Base-by-base conservation (phyloP, 441 rosid genomes). In the Pelargonium fulgidum region DNA sequence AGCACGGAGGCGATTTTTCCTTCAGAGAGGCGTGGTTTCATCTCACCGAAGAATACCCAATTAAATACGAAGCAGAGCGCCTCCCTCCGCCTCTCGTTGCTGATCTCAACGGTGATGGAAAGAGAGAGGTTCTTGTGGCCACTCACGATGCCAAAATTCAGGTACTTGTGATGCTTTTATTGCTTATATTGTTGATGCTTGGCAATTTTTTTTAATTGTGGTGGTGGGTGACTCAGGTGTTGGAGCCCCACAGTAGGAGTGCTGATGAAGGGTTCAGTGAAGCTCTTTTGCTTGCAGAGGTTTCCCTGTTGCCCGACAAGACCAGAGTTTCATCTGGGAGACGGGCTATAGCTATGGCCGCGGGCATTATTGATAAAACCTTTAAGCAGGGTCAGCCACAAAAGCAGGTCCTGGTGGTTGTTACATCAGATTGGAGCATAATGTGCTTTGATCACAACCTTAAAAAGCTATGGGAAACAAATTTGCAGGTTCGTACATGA, bases 1-100 rank as follows among this genome's bases (percentile, higher is more conserved):
- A 94, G 97, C 98, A 90, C 77, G 99, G 92, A 67, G 98, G 99
- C 7, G 97, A 95, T 79, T 95, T 95, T 80, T 92, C 98, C 13
- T 95, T 95, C 76, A 79, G 86, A 76, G 99, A 95, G 78, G 93
- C 98, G 50, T 95, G 99, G 98, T 79, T 85, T 65, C 99, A 89
- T 73, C 72, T 92, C 10, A 54, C 22, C 22, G 61, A 54, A 7
- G 61, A 54, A 54, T 54, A 54, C 22, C 61, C 61, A 16, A 54
- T 54, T 54, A 54, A 54, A 54, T 54, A 54, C 61, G 61, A 54
- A 54, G 36, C 36, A 29, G 99, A 92, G 70, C 96, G 98, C 74
- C 89, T 94, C 12, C 97, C 98, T 42, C 96, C 97, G 9, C 95
- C 98, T 5, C 66, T 92, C 63, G 89, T 94, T 9, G 83, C 92